phyloP scores from a whole-genome alignment of 441 rosid genomes.

The Arabidopsis hybrid region DNA sequence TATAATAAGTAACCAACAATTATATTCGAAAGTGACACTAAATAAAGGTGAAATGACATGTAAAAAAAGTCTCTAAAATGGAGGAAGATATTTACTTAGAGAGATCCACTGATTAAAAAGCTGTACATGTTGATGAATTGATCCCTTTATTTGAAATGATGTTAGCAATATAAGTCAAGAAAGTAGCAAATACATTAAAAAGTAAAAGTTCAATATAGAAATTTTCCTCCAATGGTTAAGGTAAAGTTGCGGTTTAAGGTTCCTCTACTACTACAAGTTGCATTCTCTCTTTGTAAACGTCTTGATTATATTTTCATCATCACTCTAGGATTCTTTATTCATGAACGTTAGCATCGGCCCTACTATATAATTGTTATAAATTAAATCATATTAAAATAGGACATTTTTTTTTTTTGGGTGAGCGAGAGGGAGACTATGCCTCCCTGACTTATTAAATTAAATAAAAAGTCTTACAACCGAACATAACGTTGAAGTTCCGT shows the following conservation, averaged over 20 bases:
- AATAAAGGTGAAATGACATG: slow-evolving; percentile 30
- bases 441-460: too few relatives aligned
- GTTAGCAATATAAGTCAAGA: slow-evolving; percentile 20
- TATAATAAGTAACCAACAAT: slow-evolving; percentile 10
- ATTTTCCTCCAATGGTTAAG: slow-evolving; percentile 33
- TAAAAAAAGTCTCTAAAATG: slow-evolving; percentile 21
- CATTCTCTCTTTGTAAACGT: slow-evolving; percentile 26
- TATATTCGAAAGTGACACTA: slow-evolving; percentile 30
- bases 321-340: slow-evolving; percentile 25
- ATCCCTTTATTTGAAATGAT: slow-evolving; percentile 23
- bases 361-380: background rate
- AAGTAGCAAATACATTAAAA: background rate
- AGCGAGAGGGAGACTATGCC: too few relatives aligned
- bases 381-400: background rate
- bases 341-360: slow-evolving; percentile 22
- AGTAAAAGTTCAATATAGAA: background rate
- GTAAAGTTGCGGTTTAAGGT: slow-evolving; percentile 25
- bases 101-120: slow-evolving; percentile 27
- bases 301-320: slow-evolving; percentile 31
- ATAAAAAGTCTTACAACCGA: too few relatives aligned
- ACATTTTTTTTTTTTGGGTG: too few relatives aligned
- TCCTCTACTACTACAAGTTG: slow-evolving; percentile 33
- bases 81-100: slow-evolving; percentile 35
- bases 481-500: too few relatives aligned
- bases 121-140: slow-evolving; percentile 22